Conservation (phyloP, 192 early-diverging fungal species). For the Backusella psychrophila region DNA sequence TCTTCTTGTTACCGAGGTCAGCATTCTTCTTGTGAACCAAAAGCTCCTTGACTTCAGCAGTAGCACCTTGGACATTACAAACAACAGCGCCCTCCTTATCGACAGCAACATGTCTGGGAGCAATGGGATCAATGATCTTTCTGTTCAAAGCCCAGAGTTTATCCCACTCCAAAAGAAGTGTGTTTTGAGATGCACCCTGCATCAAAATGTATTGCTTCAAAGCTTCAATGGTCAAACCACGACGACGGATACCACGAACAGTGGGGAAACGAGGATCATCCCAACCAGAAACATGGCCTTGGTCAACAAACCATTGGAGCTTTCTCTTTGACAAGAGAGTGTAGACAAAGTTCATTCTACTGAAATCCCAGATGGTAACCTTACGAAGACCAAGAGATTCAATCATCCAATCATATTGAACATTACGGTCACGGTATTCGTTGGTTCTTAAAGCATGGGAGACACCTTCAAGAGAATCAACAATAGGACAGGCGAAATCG, state of each 20-base stretch:
- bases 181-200: slow-evolving; percentile 97
- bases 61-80: slow-evolving; percentile 61
- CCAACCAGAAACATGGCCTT: slow-evolving; percentile 82
- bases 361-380: slow-evolving; percentile 94
- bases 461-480: slow-evolving; percentile 95
- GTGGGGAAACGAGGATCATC: slow-evolving; percentile 93
- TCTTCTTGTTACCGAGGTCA: slow-evolving; percentile 84
- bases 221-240: slow-evolving; percentile 98
- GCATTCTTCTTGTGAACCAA: slow-evolving; percentile 98
- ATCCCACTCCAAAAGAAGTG: slow-evolving; percentile 95
- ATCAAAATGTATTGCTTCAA: slow-evolving; percentile 95
- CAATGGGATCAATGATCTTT: slow-evolving; percentile 93
- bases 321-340: slow-evolving; percentile 98
- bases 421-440: slow-evolving; percentile 98
- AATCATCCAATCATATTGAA: slow-evolving; percentile 97
- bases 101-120: slow-evolving; percentile 88
- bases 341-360: slow-evolving; percentile 96
- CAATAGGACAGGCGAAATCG: slow-evolving; percentile 97
- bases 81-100: slow-evolving; percentile 64
- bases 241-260: slow-evolving; percentile 85
- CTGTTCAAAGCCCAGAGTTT: slow-evolving; percentile 98
- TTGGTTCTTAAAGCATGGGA: slow-evolving; percentile 96
- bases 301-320: slow-evolving; percentile 93
- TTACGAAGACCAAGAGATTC: slow-evolving; percentile 80
- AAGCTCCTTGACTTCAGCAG: slow-evolving; percentile 58